Evolutionary conservation across 148 eudicot species (phyloP), one percentile per base, ranked within the genome.

Genomic region (Camellia granthamiana): DNA sequence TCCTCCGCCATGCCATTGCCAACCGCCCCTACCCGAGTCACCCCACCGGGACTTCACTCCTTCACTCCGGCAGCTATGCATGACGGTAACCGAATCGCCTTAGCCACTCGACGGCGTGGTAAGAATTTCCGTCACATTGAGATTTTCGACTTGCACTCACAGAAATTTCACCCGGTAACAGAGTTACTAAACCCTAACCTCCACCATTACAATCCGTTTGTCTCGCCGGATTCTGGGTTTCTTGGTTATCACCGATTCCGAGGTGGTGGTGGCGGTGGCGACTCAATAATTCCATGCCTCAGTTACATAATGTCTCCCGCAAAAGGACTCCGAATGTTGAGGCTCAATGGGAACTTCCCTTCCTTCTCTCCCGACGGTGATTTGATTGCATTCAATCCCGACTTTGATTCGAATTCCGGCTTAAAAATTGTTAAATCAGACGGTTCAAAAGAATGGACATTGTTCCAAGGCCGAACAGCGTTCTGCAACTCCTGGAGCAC

Each of bases 171-270:
- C 4, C 84, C 86, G 0, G 84, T 93, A 4, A 93, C 94, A 0
- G 84, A 83, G 77, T 14, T 80, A 60, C n/a, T 91, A 3, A 90
- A 86, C 80, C 92, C 94, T 13, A 63, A 83, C 46, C 54, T 83
- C 18, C 97, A 93, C 75, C 92, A 91, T 63, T 93, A 88, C 83
- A 93, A 87, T 76, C 97, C 98, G 91, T 8, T 93, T 91, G 80
- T 91, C 3, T 93, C 97, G 3, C 84, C 90, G 5, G 82, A 81
- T 0, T 86, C 89, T 15, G 72, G 77, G 7, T 86, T 70, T 66
- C 63, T 91, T 23, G 94, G 97, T 43, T 93, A 88, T 81, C 94
- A 93, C 80, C 86, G 93, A 3, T 93, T 87, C 75, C 84, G 94
- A 3, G 94, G 92, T 10, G 81, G 73, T 8, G 60, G 77, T 2